These are phyloP conservation scores for Xylaria sp. DNA, from an alignment of 2,329 filamentous ascomycete species.

Conservation along the genomic window DNA sequence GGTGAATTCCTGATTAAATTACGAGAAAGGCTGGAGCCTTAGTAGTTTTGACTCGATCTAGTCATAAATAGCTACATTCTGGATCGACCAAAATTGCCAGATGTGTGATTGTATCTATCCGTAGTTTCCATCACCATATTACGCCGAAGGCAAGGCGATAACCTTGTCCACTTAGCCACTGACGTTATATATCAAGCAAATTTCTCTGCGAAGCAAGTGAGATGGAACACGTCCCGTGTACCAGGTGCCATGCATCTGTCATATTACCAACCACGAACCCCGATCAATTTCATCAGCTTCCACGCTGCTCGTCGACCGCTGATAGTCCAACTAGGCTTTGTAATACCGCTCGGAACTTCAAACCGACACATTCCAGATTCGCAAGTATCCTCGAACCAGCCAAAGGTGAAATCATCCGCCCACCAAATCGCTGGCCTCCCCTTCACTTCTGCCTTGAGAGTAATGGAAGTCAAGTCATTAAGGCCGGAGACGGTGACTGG, in stretches of 20 bases:
- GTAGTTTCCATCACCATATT: constrained; percentile 34
- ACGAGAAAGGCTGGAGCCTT: neutral
- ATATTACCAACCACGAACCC: constrained; percentile 18
- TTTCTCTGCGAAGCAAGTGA: constrained; percentile 33
- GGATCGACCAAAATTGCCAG: constrained; percentile 37
- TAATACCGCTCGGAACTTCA: constrained; percentile 19
- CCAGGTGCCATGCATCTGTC: neutral
- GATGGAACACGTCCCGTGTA: constrained; percentile 11
- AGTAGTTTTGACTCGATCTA: constrained; percentile 26
- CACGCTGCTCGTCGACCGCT: constrained; percentile 20
- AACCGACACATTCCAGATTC: constrained; percentile 32
- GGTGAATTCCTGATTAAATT: neutral
- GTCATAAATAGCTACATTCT: constrained; percentile 36
- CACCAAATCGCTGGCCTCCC: constrained; percentile 55
- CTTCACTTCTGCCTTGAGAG: constrained; percentile 54
- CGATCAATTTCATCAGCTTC: constrained; percentile 26
- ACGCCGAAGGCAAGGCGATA: constrained; percentile 37
- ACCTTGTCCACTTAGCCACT: constrained; percentile 33
- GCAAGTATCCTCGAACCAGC: constrained; percentile 57
- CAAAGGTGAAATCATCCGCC: constrained; percentile 57
- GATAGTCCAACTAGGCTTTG: constrained; percentile 22
- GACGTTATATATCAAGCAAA: constrained; percentile 39
- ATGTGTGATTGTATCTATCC: constrained; percentile 34
- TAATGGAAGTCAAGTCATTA: constrained; percentile 49
- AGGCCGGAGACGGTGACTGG: constrained; percentile 42